These are phyloP conservation scores for Trichosphaerium sp. DNA, from an alignment of 78 protist genomes.

Conservation along the genomic window DNA sequence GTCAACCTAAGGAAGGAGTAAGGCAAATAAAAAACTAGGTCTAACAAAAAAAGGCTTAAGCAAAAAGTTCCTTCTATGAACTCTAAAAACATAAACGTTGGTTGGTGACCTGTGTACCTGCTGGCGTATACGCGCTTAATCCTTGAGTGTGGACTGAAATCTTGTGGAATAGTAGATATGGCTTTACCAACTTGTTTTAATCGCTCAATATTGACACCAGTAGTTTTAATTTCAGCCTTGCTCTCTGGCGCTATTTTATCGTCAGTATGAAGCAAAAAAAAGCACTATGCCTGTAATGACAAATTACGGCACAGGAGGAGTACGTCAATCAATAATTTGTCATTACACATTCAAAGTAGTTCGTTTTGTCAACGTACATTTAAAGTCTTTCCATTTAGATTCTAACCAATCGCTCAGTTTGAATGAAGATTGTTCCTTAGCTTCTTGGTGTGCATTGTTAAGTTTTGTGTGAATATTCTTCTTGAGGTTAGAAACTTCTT, in stretches of 20 bases:
- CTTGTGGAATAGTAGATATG: slow-evolving; percentile 38
- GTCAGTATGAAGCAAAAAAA: not conserved
- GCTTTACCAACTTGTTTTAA: slow-evolving; percentile 25
- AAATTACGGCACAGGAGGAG: no score
- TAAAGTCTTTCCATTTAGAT: slow-evolving; percentile 29
- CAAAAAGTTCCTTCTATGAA: no score
- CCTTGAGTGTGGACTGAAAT: slow-evolving; percentile 43
- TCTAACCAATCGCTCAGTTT: slow-evolving; percentile 54
- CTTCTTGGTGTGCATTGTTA: slow-evolving; percentile 27
- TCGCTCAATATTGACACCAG: slow-evolving; percentile 21
- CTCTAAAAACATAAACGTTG: no score
- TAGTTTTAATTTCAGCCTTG: slow-evolving; percentile 5
- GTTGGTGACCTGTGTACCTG: not conserved
- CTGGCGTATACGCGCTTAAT: slow-evolving; percentile 7
- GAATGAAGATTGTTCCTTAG: slow-evolving; percentile 28
- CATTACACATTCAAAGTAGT: not conserved
- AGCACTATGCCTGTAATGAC: no score
- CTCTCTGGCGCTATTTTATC: slow-evolving; percentile 1
- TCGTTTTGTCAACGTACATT: not conserved
- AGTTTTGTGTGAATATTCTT: not conserved
- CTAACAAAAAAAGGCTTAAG: not conserved
- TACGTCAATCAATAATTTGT: no score
- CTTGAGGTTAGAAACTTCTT: not conserved
- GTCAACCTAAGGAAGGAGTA: not conserved
- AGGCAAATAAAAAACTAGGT: no score